A percentile compares a stretch with the other conserved stretches of the same genome.
phyloP scores from a whole-genome alignment of 306 rosid genomes.

The Clitoria ternatea region DNA sequence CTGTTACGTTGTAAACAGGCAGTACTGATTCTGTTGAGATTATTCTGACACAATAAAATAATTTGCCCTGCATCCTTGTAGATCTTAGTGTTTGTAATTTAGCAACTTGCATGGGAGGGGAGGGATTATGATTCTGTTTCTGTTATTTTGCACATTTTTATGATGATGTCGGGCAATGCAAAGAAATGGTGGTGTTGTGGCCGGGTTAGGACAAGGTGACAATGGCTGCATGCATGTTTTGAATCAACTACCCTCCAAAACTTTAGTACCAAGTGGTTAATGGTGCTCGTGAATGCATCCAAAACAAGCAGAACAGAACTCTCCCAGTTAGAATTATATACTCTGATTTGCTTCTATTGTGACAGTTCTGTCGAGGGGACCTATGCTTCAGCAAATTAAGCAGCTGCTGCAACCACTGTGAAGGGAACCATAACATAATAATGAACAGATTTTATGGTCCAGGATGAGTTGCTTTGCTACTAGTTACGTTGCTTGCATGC shows the following conservation, averaged over 20 bases:
- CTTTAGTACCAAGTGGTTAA: not conserved
- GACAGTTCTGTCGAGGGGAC: not conserved
- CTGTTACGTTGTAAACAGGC: too few species aligned
- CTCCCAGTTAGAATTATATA: not conserved
- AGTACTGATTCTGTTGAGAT: too few species aligned
- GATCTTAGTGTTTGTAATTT: not conserved
- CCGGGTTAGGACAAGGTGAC: not conserved
- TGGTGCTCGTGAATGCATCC: not conserved
- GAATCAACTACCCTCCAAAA: not conserved
- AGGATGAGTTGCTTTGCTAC: too few species aligned
- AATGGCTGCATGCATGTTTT: not conserved
- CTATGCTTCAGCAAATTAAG: not conserved
- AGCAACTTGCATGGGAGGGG: not conserved
- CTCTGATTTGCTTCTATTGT: not conserved
- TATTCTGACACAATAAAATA: not conserved
- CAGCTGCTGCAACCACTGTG: not conserved
- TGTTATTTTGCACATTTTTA: not conserved
- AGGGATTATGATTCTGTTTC: not conserved
- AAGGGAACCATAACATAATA: not conserved
- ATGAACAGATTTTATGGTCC: not conserved
- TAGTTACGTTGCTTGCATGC: not conserved
- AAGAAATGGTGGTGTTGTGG: not conserved
- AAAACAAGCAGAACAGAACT: not conserved
- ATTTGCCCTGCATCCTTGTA: not conserved
- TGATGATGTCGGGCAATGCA: conserved; percentile 9